Evolutionary conservation across 495 filamentous ascomycete genomes (phyloP).

Genomic region (Aspergillus conjunctus): DNA sequence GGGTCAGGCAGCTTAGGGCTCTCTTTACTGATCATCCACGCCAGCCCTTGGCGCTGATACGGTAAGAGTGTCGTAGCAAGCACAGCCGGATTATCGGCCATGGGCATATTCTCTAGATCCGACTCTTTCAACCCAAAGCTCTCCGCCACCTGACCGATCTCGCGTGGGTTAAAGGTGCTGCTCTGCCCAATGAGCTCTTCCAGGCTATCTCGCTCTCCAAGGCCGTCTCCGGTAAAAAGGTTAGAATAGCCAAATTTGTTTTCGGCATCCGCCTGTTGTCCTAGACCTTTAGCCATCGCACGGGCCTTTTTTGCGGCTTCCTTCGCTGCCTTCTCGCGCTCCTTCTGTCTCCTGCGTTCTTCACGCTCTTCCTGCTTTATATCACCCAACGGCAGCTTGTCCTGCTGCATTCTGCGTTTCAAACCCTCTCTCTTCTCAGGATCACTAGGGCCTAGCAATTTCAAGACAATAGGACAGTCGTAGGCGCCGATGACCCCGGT

Average conservation of each 20-base stretch:
- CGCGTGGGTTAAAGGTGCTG: constrained; percentile 68
- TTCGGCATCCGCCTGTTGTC: constrained; percentile 35
- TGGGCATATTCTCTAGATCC: constrained; percentile 70
- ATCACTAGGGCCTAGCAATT: constrained; percentile 66
- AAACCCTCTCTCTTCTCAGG: constrained; percentile 50
- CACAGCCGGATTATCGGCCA: constrained; percentile 63
- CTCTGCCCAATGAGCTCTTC: constrained; percentile 68
- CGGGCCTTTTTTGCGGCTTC: constrained; percentile 52
- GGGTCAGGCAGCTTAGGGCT: constrained; percentile 62
- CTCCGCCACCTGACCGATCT: constrained; percentile 67
- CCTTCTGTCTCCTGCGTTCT: constrained; percentile 31
- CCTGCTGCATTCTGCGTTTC: constrained; percentile 61
- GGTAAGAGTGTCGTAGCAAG: constrained; percentile 70
- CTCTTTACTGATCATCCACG: constrained; percentile 81
- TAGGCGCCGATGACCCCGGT: constrained; percentile 62
- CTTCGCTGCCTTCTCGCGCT: constrained; percentile 47
- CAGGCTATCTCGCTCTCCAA: constrained; percentile 43
- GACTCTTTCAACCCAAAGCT: constrained; percentile 69
- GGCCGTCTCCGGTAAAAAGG: constrained; percentile 31
- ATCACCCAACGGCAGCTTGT: constrained; percentile 56
- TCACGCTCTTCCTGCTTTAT: constrained; percentile 41
- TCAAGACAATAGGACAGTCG: constrained; percentile 71
- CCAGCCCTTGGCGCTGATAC: constrained; percentile 82
- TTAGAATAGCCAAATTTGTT: constrained; percentile 36
- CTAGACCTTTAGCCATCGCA: constrained; percentile 43